Conservation (phyloP, 306 rosid genomes). For the Corylus heterophylla region DNA sequence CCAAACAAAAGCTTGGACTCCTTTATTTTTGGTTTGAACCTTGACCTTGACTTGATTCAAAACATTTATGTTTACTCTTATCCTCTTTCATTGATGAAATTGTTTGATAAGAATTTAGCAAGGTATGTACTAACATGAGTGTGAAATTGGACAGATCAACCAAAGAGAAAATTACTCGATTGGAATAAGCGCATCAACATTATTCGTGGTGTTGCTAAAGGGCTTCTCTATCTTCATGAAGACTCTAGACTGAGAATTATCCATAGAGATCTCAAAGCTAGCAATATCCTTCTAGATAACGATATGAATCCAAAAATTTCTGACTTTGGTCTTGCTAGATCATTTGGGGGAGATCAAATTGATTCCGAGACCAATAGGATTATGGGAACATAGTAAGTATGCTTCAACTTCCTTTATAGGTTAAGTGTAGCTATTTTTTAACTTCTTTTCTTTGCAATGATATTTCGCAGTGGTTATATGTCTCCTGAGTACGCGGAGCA, state of each 20-base stretch:
- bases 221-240: conserved; percentile 33
- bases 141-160: conserved; percentile 3
- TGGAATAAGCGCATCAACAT: conserved; percentile 29
- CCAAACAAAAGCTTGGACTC: conserved; percentile 43
- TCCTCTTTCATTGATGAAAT: background rate
- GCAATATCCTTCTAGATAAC: conserved; percentile 49
- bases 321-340: conserved; percentile 59
- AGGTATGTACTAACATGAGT: background rate
- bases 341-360: conserved; percentile 45
- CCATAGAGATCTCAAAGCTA: conserved; percentile 50
- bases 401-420: background rate
- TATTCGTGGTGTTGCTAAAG: conserved; percentile 29
- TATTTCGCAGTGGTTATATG: conserved; percentile 51
- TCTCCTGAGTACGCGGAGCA: conserved; percentile 45
- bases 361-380: conserved; percentile 45
- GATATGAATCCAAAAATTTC: conserved; percentile 63
- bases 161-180: background rate
- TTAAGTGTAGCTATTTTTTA: background rate
- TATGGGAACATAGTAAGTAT: conserved; percentile 55
- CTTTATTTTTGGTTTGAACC: conserved; percentile 39
- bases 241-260: conserved; percentile 38
- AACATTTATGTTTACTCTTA: background rate
- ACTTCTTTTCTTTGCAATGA: background rate
- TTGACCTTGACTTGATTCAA: background rate
- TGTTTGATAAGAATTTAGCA: background rate